These are phyloP conservation scores for Cephalotrichum gorgonifer DNA, from an alignment of 2,329 filamentous ascomycete genomes.

Conservation along the genomic window DNA sequence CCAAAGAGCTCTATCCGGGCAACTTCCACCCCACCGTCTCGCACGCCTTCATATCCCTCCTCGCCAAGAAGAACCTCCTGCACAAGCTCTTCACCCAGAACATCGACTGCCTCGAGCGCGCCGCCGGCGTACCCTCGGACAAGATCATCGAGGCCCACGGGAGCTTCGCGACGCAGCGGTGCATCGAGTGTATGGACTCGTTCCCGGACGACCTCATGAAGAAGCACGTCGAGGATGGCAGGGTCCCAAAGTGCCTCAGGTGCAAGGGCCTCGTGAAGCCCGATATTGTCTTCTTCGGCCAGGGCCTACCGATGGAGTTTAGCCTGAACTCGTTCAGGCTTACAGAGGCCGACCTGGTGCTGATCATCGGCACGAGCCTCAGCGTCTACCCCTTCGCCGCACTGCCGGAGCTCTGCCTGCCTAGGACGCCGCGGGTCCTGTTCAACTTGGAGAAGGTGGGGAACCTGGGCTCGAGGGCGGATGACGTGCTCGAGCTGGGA, in stretches of 20 bases:
- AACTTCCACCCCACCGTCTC: conserved; percentile 81
- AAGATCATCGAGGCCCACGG: conserved; percentile 90
- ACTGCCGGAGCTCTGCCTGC: conserved; percentile 54
- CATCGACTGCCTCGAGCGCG: conserved; percentile 87
- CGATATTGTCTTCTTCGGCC: conserved; percentile 91
- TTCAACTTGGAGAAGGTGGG: conserved; percentile 85
- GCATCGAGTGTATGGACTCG: conserved; percentile 70
- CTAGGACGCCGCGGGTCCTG: conserved; percentile 63
- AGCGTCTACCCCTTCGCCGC: conserved; percentile 82
- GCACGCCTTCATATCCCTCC: conserved; percentile 77
- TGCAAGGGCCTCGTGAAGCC: conserved; percentile 83
- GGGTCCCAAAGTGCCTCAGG: conserved; percentile 61
- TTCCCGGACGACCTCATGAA: conserved; percentile 70
- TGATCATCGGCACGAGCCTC: conserved; percentile 84
- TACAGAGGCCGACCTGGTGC: conserved; percentile 59
- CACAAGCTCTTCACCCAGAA: conserved; percentile 93
- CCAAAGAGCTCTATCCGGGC: conserved; percentile 85
- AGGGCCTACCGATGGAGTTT: conserved; percentile 40
- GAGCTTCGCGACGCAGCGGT: conserved; percentile 83
- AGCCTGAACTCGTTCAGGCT: conserved; percentile 31
- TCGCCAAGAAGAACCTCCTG: conserved; percentile 68
- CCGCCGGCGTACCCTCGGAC: conserved; percentile 71
- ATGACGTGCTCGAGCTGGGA: conserved; percentile 77
- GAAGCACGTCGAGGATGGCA: conserved; percentile 51
- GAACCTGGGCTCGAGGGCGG: conserved; percentile 60